These are phyloP conservation scores for Eustoma russellianum DNA, from an alignment of 257 asterid genomes.

Conservation along the genomic window DNA sequence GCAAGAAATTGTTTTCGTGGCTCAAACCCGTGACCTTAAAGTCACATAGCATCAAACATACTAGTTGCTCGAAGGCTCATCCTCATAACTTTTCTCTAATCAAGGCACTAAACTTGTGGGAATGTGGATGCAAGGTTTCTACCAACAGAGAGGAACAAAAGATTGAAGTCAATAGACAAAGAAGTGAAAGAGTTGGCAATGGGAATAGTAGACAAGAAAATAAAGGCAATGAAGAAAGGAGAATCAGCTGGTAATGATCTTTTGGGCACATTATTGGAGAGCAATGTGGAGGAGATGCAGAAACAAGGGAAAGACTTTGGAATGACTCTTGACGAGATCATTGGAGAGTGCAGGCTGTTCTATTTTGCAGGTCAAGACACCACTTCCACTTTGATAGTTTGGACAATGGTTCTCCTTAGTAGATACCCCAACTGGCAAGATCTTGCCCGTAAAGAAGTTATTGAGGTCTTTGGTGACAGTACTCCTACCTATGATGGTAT, in stretches of 20 bases:
- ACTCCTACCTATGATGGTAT: constrained; percentile 34
- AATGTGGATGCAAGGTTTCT: constrained; percentile 12
- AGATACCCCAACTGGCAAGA: constrained; percentile 40
- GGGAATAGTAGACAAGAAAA: constrained; percentile 22
- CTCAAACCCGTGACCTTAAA: too few relatives aligned
- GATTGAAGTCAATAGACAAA: constrained; percentile 28
- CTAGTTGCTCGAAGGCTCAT: too few relatives aligned
- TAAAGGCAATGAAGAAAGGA: constrained; percentile 17
- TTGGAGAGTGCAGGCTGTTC: constrained; percentile 50
- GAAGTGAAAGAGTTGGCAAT: constrained; percentile 18
- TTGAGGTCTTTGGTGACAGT: constrained; percentile 21
- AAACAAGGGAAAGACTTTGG: constrained; percentile 31
- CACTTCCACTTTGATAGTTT: constrained; percentile 30
- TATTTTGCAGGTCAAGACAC: constrained; percentile 50
- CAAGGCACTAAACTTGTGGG: background rate
- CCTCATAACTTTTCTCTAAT: too few relatives aligned
- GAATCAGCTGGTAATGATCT: constrained; percentile 21
- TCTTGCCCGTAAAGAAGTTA: constrained; percentile 43
- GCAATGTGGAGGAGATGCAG: constrained; percentile 27
- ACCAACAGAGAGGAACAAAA: constrained; percentile 37
- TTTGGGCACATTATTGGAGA: constrained; percentile 23
- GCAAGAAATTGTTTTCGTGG: too few relatives aligned
- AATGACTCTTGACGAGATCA: constrained; percentile 39
- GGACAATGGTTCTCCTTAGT: constrained; percentile 46
- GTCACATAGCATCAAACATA: too few relatives aligned